phyloP scores from a whole-genome alignment of 1,139 yeast species.

The Wickerhamomyces sp. region DNA sequence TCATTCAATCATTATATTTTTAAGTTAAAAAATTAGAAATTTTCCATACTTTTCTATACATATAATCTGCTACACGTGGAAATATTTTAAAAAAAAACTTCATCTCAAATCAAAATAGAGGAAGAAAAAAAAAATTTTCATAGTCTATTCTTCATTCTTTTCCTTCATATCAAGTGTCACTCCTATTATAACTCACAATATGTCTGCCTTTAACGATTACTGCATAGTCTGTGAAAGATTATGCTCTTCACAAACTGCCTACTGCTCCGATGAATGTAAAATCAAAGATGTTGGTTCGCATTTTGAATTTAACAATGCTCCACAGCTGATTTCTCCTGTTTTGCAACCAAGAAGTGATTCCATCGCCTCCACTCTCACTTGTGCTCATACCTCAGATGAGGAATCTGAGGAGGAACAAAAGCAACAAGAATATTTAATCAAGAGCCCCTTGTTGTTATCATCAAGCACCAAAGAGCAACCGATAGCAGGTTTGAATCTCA shows the following conservation, averaged over 20 bases:
- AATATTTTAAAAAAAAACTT: neutral
- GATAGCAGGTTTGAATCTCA: conserved; percentile 21
- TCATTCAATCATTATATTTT: no score
- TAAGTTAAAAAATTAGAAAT: no score
- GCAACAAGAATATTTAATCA: conserved; percentile 22
- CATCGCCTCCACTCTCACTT: conserved; percentile 12
- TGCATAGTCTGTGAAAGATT: conserved; percentile 63
- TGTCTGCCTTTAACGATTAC: conserved; percentile 61
- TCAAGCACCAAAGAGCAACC: conserved; percentile 20
- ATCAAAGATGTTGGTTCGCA: conserved; percentile 35
- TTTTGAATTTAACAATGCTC: conserved; percentile 21
- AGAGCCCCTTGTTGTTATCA: conserved; percentile 22
- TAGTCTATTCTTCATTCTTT: neutral
- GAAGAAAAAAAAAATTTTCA: neutral
- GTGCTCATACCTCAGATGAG: conserved; percentile 10
- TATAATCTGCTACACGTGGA: neutral
- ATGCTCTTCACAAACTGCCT: conserved; percentile 36
- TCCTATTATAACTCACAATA: neutral
- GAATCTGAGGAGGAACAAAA: conserved; percentile 12
- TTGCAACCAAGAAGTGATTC: conserved; percentile 24
- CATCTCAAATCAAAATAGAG: neutral
- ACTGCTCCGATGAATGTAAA: conserved; percentile 60
- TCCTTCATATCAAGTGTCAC: neutral
- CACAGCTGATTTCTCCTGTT: conserved; percentile 25
- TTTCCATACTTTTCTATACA: neutral